A percentile compares a stretch with the other conserved stretches of the same genome.
These are phyloP conservation scores for Exophiala sp. DNA, from an alignment of 2,329 filamentous ascomycete species.

Conservation along the genomic window DNA sequence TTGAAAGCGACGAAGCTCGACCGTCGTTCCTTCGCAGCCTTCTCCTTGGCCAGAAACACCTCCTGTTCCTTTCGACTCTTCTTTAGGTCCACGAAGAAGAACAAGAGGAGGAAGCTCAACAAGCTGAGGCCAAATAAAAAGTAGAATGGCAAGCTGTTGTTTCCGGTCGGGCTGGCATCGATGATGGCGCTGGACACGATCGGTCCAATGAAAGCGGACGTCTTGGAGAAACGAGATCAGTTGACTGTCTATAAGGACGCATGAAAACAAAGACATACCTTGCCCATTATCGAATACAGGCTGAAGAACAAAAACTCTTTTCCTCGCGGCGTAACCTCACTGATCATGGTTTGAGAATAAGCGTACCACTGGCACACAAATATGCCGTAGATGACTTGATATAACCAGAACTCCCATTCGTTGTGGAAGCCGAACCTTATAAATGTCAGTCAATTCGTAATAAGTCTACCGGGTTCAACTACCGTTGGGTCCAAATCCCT, in stretches of 20 bases:
- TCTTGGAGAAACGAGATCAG: conserved; percentile 50
- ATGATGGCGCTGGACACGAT: conserved; percentile 68
- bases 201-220: conserved; percentile 64
- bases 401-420: conserved; percentile 53
- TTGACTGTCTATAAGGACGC: too few species aligned
- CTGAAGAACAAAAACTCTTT: conserved; percentile 46
- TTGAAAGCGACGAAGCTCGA: conserved; percentile 20
- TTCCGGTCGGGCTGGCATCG: conserved; percentile 53
- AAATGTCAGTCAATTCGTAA: too few species aligned
- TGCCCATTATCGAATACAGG: conserved; percentile 34
- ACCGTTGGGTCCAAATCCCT: conserved; percentile 51
- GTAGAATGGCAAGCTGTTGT: conserved; percentile 63
- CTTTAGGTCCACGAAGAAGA: conserved; percentile 57
- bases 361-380: conserved; percentile 65
- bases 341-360: conserved; percentile 69
- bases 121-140: conserved; percentile 60
- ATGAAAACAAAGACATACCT: conserved; percentile 8
- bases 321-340: conserved; percentile 63
- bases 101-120: conserved; percentile 52
- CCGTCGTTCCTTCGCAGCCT: conserved; percentile 23
- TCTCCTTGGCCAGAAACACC: conserved; percentile 47
- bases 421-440: conserved; percentile 51
- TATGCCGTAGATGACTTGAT: conserved; percentile 59
- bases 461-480: too few species aligned
- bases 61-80: conserved; percentile 60